Evolutionary conservation across 441 rosid genomes (phyloP).

Genomic region (Raphanus hybrid): DNA sequence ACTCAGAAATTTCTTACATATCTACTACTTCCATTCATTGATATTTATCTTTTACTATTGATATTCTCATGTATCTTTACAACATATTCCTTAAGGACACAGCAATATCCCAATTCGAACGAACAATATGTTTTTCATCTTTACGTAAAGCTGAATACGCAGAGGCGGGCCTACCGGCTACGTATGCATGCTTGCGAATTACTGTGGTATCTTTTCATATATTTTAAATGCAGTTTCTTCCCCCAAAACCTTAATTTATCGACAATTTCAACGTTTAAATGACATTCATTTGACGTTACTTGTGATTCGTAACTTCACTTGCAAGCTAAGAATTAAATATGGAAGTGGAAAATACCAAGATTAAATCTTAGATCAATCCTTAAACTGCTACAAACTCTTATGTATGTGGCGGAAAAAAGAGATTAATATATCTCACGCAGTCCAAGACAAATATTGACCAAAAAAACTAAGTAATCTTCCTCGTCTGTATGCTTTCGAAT

Average conservation of each 20-base stretch:
- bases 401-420: neutral
- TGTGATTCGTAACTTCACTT: neutral
- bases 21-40: neutral
- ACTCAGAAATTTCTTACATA: neutral
- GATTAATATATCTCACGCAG: neutral
- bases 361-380: slow-evolving; percentile 6
- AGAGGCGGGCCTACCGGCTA: neutral
- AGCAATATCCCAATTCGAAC: neutral
- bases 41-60: neutral
- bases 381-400: slow-evolving; percentile 5
- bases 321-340: slow-evolving; percentile 16
- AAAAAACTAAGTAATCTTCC: slow-evolving; percentile 16
- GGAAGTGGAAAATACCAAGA: neutral
- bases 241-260: neutral
- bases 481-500: slow-evolving; percentile 8
- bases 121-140: neutral
- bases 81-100: neutral
- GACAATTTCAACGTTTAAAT: neutral
- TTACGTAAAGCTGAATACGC: neutral
- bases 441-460: slow-evolving; percentile 14
- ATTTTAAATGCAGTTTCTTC: neutral
- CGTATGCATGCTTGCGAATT: neutral
- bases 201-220: neutral
- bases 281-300: neutral
- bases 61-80: neutral